Evolutionary conservation across 805 yeast genomes (phyloP), one percentile per base, ranked within the genome.

Genomic region (Tetrapisispora fleetii): DNA sequence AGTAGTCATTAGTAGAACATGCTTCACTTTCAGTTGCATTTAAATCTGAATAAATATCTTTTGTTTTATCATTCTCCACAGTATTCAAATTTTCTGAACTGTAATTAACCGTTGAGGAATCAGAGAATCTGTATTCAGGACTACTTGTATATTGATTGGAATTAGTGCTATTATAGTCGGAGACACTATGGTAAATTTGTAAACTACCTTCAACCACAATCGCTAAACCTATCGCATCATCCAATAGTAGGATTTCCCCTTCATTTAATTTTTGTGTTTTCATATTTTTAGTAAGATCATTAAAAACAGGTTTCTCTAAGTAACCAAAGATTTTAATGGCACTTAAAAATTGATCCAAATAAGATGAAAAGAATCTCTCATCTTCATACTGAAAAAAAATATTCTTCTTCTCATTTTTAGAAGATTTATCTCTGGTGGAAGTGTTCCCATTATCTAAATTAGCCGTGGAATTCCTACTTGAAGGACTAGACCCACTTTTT

Each of bases 241-340:
- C 87, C 37, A 91, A 66, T 44, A 80, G 74, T 33, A 93, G 67
- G 10, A 84, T 74, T 61, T 91, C 98, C 36, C 87, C 91, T 5
- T 78, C 75, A 27, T 81, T 81, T 37, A 91, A 63, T 51, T 85
- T 83, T 60, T 87, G 88, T 0, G 98, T 91, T 47, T 86, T 86
- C 87, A 91, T 88, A 52, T 84, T 84, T 60, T 85, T 83, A 3
- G 98, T 90, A 56, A 91, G 74, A 58, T 90, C 98, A 60, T 90
- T 95, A 64, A 91, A 90, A 1, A 91, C 96, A 2, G 86, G 84
- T 52, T 83, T 76, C 55, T 91, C 98, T 44, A 91, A 72, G 64
- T 91, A 91, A 2, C 98, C 98, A 69, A 91, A 93, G 7, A 93
- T 84, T 65, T 88, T 89, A 54, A 93, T 86, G 2, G 96, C 98